Percentiles rank a stretch among this genome's conserved stretches.
Conservation (phyloP, 495 filamentous ascomycete species). For the Elasticomyces elasticus region DNA sequence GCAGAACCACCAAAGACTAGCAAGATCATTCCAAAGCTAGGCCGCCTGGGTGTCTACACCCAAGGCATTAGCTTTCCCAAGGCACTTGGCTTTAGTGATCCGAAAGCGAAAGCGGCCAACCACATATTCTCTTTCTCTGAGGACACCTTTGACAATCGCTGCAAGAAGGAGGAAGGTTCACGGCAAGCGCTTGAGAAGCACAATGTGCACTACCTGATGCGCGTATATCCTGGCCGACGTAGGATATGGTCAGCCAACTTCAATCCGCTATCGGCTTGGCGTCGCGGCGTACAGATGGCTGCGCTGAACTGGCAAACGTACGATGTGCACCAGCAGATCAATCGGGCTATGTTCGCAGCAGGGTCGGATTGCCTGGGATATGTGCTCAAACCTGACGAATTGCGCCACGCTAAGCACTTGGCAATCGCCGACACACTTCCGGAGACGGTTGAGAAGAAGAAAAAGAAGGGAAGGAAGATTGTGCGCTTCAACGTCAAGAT, state of each 20-base stretch:
- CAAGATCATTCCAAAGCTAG: conserved; percentile 77
- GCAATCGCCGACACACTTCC: conserved; percentile 18
- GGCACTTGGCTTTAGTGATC: conserved; percentile 60
- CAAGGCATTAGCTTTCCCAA: conserved; percentile 56
- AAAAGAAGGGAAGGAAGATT: conserved; percentile 60
- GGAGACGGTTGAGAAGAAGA: conserved; percentile 31
- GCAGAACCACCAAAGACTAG: conserved; percentile 54
- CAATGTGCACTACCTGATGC: conserved; percentile 84
- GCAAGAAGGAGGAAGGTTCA: conserved; percentile 56
- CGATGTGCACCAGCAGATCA: conserved; percentile 86
- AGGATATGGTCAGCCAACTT: conserved; percentile 84
- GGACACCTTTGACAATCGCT: conserved; percentile 67
- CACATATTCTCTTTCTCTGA: conserved; percentile 93
- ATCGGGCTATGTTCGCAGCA: conserved; percentile 96
- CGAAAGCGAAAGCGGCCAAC: conserved; percentile 74
- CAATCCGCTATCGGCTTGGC: conserved; percentile 84
- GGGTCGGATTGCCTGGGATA: conserved; percentile 82
- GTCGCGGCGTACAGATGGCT: conserved; percentile 90
- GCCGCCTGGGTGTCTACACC: conserved; percentile 80
- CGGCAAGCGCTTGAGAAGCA: conserved; percentile 72
- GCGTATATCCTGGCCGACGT: conserved; percentile 76
- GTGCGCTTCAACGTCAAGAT: conserved; percentile 78
- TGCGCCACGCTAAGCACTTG: conserved; percentile 49
- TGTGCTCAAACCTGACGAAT: conserved; percentile 80
- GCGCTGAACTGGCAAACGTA: conserved; percentile 98